A percentile compares a stretch with the other conserved stretches of the same genome.
Evolutionary conservation across 768 basidiomycete species (phyloP).

Genomic region (Lactarius psammicola): DNA sequence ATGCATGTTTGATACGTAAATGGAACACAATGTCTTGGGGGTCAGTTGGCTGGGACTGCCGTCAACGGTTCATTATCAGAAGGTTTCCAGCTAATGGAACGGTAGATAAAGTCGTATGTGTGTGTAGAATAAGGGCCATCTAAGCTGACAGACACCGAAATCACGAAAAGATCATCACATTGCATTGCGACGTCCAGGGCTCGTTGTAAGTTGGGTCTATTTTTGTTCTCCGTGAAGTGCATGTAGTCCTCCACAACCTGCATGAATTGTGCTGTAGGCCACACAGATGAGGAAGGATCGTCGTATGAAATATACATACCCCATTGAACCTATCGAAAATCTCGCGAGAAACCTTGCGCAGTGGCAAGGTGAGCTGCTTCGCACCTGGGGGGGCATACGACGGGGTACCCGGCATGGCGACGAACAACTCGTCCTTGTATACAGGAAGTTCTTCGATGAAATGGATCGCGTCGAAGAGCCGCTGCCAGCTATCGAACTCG

Average conservation of each 20-base stretch:
- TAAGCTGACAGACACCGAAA: constrained; percentile 26
- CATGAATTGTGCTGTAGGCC: not conserved
- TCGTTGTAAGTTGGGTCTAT: constrained; percentile 26
- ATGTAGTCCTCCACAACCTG: constrained; percentile 23
- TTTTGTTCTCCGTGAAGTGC: constrained; percentile 25
- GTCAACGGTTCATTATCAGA: constrained; percentile 11
- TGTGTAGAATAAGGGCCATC: constrained; percentile 27
- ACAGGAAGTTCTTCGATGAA: constrained; percentile 21
- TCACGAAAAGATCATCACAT: constrained; percentile 23
- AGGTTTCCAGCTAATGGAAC: constrained; percentile 20
- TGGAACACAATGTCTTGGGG: not conserved
- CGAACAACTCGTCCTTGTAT: constrained; percentile 14
- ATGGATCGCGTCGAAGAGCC: constrained; percentile 26
- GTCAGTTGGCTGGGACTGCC: constrained; percentile 10
- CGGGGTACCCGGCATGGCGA: constrained; percentile 29
- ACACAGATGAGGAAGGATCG: not conserved
- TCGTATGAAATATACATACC: constrained; percentile 16
- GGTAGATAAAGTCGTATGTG: constrained; percentile 28
- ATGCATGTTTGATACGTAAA: not conserved
- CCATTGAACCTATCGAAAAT: constrained; percentile 12
- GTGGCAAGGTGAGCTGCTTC: constrained; percentile 15
- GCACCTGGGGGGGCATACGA: constrained; percentile 18
- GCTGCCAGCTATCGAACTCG: constrained; percentile 29
- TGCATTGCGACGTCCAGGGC: constrained; percentile 24
- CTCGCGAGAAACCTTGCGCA: constrained; percentile 20